These are phyloP conservation scores for Lachancea nothofagi DNA, from an alignment of 805 yeast species.

Conservation along the genomic window DNA sequence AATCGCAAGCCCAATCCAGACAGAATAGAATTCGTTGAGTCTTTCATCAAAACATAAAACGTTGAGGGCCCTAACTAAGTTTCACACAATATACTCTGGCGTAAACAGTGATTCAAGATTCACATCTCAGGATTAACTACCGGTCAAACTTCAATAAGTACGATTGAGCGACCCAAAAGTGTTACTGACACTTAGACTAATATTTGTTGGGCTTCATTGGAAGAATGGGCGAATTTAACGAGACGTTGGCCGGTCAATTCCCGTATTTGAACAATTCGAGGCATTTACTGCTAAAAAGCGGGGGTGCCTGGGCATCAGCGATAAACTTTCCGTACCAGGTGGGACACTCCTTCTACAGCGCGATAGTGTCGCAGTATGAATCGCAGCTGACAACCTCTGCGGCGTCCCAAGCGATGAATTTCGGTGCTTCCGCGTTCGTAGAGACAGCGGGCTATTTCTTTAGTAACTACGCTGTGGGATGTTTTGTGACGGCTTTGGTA, in stretches of 20 bases:
- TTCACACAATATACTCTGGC: too few species aligned
- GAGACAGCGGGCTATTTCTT: conserved; percentile 38
- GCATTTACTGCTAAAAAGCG: conserved; percentile 12
- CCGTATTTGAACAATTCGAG: conserved; percentile 25
- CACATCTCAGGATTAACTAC: too few species aligned
- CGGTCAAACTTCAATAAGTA: too few species aligned
- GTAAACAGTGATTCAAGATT: too few species aligned
- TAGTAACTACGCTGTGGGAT: conserved; percentile 45
- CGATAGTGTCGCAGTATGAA: conserved; percentile 22
- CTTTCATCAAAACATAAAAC: too few species aligned
- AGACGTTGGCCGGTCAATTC: conserved; percentile 6
- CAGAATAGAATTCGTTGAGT: too few species aligned
- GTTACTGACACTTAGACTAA: too few species aligned
- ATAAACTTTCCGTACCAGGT: conserved; percentile 21
- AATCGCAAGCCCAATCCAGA: too few species aligned
- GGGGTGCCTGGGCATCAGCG: conserved; percentile 11
- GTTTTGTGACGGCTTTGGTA: conserved; percentile 53
- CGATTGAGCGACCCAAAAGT: too few species aligned
- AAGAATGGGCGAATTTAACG: conserved; percentile 1
- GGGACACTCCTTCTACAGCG: conserved; percentile 18
- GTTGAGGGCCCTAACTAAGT: too few species aligned
- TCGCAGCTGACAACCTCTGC: background rate
- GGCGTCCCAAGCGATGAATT: background rate
- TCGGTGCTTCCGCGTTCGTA: conserved; percentile 9
- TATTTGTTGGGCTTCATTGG: background rate